Evolutionary conservation across 257 asterid species (phyloP), one percentile per base, ranked within the genome.

Genomic region (Jacaranda mimosifolia): DNA sequence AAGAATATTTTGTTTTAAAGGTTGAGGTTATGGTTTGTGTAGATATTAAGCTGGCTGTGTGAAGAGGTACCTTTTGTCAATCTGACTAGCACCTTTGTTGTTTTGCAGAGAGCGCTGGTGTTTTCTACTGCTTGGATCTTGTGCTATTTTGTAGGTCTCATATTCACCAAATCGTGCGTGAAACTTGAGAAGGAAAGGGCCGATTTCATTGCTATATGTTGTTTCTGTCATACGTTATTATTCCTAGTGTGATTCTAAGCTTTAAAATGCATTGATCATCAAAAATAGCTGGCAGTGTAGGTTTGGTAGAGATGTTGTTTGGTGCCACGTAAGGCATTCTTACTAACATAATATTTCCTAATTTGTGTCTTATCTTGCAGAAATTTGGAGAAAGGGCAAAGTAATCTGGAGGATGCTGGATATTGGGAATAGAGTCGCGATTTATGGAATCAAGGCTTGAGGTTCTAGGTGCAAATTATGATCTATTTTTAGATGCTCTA

Each of bases 101-200:
- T 77, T 62, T 49, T 81, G 83, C 84, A 89, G 94, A 85, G 85
- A 57, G 94, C 87, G 78, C 84, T 87, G 10, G 78, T 81, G 53
- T 87, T 92, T 71, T 84, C 85, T 12, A 18, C 91, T 49, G 90
- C 90, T 17, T 88, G 91, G 92, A 90, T 86, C 12, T 68, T 90
- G 74, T 73, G 65, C 75, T 15, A 86, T 58, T 84, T 4, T 19
- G 87, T 91, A 5, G 85, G 82, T 13, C 86, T 85, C 83, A 86
- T 88, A 58, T 70, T 81, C 46, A 83, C 85, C 78, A 49, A 88
- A 4, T 51, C 85, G 57, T 89, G 87, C 74, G 85, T 85, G 83
- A 86, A 84, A 78, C 90, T 85, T 26, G 68, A 79, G 18, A 79
- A 81, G 80, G 88, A 77, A 72, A 85, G 85, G 91, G 91, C 86